Conservation (phyloP, 768 basidiomycete species). For the Peribolospora baueri region DNA sequence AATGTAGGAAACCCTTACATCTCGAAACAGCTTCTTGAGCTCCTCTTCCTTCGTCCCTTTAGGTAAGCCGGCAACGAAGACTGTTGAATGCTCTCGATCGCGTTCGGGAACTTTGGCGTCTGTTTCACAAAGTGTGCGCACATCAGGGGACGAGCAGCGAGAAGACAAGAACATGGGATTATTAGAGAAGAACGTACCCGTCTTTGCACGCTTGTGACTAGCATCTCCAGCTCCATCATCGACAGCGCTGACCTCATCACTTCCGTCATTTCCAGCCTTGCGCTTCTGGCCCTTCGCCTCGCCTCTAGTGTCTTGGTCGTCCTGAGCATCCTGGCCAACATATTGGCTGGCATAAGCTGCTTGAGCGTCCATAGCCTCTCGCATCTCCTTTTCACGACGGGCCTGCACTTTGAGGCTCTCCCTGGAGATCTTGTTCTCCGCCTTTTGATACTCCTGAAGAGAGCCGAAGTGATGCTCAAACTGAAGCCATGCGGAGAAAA, state of each 20-base stretch:
- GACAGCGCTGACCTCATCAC: no score
- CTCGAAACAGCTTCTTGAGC: conserved; percentile 52
- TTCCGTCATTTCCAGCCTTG: conserved; percentile 5
- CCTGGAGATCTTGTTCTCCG: conserved; percentile 19
- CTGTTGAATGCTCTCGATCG: conserved; percentile 83
- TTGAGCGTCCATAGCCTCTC: no score
- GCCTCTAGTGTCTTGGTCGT: conserved; percentile 18
- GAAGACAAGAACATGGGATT: no score
- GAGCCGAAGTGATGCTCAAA: conserved; percentile 70
- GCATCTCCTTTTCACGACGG: no score
- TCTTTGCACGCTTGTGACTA: no score
- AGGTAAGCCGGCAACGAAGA: conserved; percentile 57
- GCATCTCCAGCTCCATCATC: conserved; percentile 7
- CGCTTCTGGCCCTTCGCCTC: conserved; percentile 10
- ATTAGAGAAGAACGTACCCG: no score
- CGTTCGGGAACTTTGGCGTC: conserved; percentile 15
- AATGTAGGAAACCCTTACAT: conserved; percentile 31
- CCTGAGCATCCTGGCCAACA: conserved; percentile 27
- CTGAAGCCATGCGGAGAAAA: conserved; percentile 72
- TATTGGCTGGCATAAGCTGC: conserved; percentile 18
- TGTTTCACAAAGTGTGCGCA: no score
- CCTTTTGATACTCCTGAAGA: conserved; percentile 22
- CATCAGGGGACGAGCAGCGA: no score
- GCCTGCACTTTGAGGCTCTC: conserved; percentile 30
- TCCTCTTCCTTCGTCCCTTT: conserved; percentile 33